Conservation (phyloP, 768 basidiomycete species). For the Exidia glandulosa region DNA sequence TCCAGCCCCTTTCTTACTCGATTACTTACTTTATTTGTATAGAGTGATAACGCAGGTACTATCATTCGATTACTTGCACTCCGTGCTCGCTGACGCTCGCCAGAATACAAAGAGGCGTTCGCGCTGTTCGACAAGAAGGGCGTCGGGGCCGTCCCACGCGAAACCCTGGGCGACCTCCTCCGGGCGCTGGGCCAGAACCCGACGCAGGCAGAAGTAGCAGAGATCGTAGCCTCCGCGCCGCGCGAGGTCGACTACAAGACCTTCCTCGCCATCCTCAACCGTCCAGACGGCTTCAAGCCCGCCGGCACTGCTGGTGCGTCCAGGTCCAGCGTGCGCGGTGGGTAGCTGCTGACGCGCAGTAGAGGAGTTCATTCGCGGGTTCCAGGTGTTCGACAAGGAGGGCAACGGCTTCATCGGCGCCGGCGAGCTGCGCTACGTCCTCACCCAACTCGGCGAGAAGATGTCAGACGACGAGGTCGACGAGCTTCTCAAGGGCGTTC, state of each 20-base stretch:
- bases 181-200: constrained; percentile 96
- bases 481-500: constrained; percentile 91
- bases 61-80: neutral
- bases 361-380: constrained; percentile 99
- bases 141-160: constrained; percentile 77
- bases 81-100: neutral
- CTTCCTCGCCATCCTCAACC: constrained; percentile 83
- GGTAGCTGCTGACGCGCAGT: constrained; percentile 4
- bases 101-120: constrained; percentile 95
- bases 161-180: constrained; percentile 84
- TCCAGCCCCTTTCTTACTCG: neutral
- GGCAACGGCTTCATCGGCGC: constrained; percentile 87
- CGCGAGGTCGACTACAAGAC: constrained; percentile 88
- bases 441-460: constrained; percentile 96
- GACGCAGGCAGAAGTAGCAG: constrained; percentile 93
- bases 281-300: constrained; percentile 94
- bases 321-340: neutral
- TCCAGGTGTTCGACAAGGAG: constrained; percentile 98
- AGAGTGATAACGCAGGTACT: constrained; percentile 47
- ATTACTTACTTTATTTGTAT: neutral
- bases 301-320: constrained; percentile 83
- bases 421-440: constrained; percentile 83
- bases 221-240: constrained; percentile 62
- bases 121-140: constrained; percentile 98
- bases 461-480: constrained; percentile 98